phyloP scores from a whole-genome alignment of 1,284 basidiomycete species.

The Ustanciosporium gigantosporum region DNA sequence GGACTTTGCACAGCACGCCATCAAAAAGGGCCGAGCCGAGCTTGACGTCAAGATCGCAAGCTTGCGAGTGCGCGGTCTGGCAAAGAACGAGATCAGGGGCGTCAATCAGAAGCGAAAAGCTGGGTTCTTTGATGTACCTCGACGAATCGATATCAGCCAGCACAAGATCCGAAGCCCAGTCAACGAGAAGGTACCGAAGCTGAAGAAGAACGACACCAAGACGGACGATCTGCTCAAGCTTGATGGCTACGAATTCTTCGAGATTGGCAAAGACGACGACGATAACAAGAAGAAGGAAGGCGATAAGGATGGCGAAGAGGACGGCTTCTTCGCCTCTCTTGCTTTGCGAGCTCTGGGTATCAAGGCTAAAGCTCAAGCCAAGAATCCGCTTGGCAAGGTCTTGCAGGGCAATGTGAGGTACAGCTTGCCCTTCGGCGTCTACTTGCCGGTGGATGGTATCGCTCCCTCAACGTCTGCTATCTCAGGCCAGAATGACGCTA shows the following conservation, averaged over 20 bases:
- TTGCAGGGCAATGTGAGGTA: conserved; percentile 48
- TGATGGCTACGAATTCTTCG: conserved; percentile 55
- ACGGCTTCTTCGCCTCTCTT: conserved; percentile 4
- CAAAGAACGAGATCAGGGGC: conserved; percentile 35
- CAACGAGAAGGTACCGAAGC: conserved; percentile 37
- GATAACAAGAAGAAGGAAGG: conserved; percentile 2
- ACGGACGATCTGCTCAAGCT: conserved; percentile 39
- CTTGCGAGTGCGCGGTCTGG: conserved; percentile 45
- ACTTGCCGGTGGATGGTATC: conserved; percentile 32
- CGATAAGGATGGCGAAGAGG: not conserved
- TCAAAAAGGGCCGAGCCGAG: conserved; percentile 36
- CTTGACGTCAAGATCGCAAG: conserved; percentile 49
- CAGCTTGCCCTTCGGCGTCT: conserved; percentile 53
- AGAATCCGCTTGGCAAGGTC: conserved; percentile 48
- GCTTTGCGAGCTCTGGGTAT: conserved; percentile 47
- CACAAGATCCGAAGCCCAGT: conserved; percentile 38
- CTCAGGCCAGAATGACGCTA: conserved; percentile 9
- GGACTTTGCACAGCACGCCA: conserved; percentile 36
- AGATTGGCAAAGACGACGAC: conserved; percentile 34
- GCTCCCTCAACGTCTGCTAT: conserved; percentile 12
- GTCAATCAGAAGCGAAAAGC: conserved; percentile 26
- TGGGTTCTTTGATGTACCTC: conserved; percentile 40
- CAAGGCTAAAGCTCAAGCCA: conserved; percentile 44
- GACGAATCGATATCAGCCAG: conserved; percentile 40
- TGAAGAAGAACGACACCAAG: conserved; percentile 30